Evolutionary conservation across 257 asterid species (phyloP), one percentile per base, ranked within the genome.

Genomic region (Solanum dulcamara): DNA sequence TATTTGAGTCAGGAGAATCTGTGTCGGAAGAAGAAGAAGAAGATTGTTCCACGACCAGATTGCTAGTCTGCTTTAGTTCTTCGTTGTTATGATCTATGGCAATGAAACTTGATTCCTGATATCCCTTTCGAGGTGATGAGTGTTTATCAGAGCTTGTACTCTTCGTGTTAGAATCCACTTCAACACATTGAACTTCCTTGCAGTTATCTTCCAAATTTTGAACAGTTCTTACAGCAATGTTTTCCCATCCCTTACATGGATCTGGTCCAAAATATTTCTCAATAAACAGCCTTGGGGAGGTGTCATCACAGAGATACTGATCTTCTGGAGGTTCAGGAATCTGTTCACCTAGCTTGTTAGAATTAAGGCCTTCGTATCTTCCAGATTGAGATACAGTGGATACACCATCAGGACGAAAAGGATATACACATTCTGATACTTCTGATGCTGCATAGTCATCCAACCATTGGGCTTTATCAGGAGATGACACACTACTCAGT

Each of bases 241-340:
- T 95, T 87, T 96, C 99, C 99, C 99, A 95, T 42, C 94, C 99
- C 46, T 87, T 85, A 53, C 92, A 90, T 46, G 99, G 98, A 87
- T 95, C 98, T 15, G 98, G 98, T 75, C 98, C 99, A 42, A 97
- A 94, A 92, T 94, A 97, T 91, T 93, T 97, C 53, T 97, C 98
- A 48, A 97, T 91, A 87, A 89, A 91, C 77, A 87, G 60, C 75
- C 95, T 85, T 11, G 99, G 98, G 4, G 98, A 95, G 44, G 93
- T 92, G 88, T 91, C 92, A 75, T 86, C 92, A 1, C 94, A 90
- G 85, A 97, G 90, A 81, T 93, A 95, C 83, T 90, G 98, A 70
- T 92, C 97, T 64, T 94, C 99, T 26, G 88, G 88, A 66, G 83
- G 83, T 71, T 93, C 95, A 3, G 87, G 83, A 90, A 93, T 88